Evolutionary conservation across 177 flowering plant species (phyloP), one percentile per base, ranked within the genome.

Genomic region (Vitis hybrid): DNA sequence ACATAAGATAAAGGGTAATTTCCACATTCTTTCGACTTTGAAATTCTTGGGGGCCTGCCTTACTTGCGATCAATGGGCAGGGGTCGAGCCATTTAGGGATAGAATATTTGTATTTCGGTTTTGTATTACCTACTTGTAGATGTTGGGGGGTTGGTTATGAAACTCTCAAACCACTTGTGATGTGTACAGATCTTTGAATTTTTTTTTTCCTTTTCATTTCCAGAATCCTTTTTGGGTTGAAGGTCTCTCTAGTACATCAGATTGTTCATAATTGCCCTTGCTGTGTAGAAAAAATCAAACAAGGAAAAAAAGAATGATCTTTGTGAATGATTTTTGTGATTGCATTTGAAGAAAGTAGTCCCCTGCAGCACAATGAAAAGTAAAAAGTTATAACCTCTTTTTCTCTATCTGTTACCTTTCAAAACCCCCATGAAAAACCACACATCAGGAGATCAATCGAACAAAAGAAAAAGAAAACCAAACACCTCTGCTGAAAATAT

Each of bases 161-260:
- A 73, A 62, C 56, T 53, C 31, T 51, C 51, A 31, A 56, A 60
- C 56, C 66, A 57, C 33, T 64, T 67, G 68, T 77, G 66, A 66
- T 64, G 61, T 84, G 87, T 81, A 84, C 79, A 81, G 83, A 64
- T 64, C 26, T 70, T 14, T 74, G 56, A 58, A 21, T 33, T 66
- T n/a, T 48, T 26, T 3, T 14, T 5, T 29, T 53, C 16, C 3
- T 53, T 53, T 53, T 53, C 16, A 6, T 14, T 53, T 53, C 16
- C 12, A 5, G 1, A 14, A 14, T 14, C 10, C 48, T 51, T 16
- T 67, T 62, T 56, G 12, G 55, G 52, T 26, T 11, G 2, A 39
- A 53, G 29, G 45, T 19, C 10, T 56, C 50, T 29, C 1, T 19
- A 59, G 64, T 11, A 10, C 9, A 14, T 2, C 2, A 49, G 64